Conservation (phyloP, 192 early-diverging fungal genomes). For the Powellomyces hirtus region DNA sequence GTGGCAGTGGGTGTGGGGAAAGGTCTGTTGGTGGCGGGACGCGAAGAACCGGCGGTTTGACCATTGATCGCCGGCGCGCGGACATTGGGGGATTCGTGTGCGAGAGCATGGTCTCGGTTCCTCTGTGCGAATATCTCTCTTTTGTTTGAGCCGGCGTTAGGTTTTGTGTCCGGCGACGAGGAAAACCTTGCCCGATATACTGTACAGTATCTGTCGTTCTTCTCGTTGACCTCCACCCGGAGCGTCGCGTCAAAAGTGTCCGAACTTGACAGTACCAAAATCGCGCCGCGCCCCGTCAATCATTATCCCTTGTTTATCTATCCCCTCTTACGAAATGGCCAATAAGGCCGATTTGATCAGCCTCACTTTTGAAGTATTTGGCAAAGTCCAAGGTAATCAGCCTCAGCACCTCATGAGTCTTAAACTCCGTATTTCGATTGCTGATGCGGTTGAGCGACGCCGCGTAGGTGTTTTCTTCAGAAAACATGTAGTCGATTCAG, state of each 20-base stretch:
- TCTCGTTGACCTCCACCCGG: too few relatives aligned
- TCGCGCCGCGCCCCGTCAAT: too few relatives aligned
- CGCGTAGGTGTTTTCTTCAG: conserved; percentile 35
- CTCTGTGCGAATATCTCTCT: background rate
- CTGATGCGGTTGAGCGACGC: background rate
- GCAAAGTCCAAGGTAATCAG: conserved; percentile 37
- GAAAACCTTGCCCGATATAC: too few relatives aligned
- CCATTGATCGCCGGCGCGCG: conserved; percentile 16
- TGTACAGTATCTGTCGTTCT: too few relatives aligned
- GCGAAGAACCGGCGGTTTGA: conserved; percentile 20
- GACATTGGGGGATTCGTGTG: conserved; percentile 12
- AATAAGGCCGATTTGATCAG: background rate
- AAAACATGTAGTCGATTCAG: conserved; percentile 25
- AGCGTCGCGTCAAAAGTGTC: too few relatives aligned
- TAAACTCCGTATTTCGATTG: background rate
- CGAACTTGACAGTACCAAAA: too few relatives aligned
- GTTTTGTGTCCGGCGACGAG: too few relatives aligned
- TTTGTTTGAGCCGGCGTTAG: too few relatives aligned
- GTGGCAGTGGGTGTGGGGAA: background rate
- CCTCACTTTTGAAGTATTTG: conserved; percentile 29
- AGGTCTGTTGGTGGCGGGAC: background rate
- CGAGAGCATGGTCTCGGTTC: conserved; percentile 13
- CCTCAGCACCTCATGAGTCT: background rate
- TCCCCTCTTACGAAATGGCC: too few relatives aligned
- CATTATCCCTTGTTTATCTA: too few relatives aligned